Evolutionary conservation across 768 basidiomycete genomes (phyloP).

Genomic region (Neoboletus magnificus): DNA sequence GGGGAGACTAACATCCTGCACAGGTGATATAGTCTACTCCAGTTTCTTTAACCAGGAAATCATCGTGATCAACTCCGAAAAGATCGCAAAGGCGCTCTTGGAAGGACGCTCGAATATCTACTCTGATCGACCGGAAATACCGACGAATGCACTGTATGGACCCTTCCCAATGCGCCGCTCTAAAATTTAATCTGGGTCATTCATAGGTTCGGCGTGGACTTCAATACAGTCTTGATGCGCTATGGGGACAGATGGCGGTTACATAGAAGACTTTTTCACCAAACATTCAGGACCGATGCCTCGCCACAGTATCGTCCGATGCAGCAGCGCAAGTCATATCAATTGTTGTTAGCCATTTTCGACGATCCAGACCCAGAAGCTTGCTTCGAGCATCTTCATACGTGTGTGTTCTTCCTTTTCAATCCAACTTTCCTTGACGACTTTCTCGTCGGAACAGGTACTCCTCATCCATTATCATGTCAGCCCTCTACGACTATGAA

Average conservation of each 20-base stretch:
- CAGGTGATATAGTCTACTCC: slow-evolving; percentile 28
- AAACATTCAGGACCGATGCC: slow-evolving; percentile 31
- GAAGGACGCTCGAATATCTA: slow-evolving; percentile 28
- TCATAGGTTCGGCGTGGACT: slow-evolving; percentile 32
- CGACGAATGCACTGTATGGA: slow-evolving; percentile 18
- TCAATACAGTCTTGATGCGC: slow-evolving; percentile 31
- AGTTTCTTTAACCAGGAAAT: slow-evolving; percentile 22
- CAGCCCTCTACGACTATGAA: slow-evolving; percentile 33
- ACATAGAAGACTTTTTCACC: slow-evolving; percentile 36
- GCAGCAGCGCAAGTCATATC: slow-evolving; percentile 31
- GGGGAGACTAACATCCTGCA: background rate
- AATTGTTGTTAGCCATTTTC: slow-evolving; percentile 29
- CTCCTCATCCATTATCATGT: slow-evolving; percentile 30
- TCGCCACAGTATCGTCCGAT: slow-evolving; percentile 27
- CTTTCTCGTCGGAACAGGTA: slow-evolving; percentile 12
- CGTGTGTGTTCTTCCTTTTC: background rate
- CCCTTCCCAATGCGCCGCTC: background rate
- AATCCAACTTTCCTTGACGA: background rate
- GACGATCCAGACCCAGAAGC: slow-evolving; percentile 17
- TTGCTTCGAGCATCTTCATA: slow-evolving; percentile 21
- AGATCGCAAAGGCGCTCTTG: slow-evolving; percentile 26
- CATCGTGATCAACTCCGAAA: slow-evolving; percentile 27
- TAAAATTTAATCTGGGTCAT: background rate
- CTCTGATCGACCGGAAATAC: slow-evolving; percentile 30
- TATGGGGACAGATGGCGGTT: slow-evolving; percentile 38